Percentiles rank a stretch among this genome's conserved stretches.
These are phyloP conservation scores for Hordeum vulgare DNA, from an alignment of 176 grass and related monocot species.

Conservation along the genomic window DNA sequence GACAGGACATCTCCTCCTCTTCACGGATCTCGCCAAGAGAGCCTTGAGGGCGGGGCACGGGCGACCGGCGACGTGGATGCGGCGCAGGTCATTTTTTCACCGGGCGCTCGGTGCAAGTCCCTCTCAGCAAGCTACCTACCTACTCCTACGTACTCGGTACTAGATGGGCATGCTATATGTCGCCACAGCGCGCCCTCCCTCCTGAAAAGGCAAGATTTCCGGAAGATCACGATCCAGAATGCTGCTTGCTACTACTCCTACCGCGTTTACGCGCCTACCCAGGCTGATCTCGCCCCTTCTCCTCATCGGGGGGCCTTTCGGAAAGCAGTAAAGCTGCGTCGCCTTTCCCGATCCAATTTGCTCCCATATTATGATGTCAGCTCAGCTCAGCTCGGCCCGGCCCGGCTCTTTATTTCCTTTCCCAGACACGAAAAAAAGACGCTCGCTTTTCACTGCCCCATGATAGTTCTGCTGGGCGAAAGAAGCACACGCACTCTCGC, in stretches of 20 bases:
- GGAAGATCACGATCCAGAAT: not conserved
- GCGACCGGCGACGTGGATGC: too few relatives aligned
- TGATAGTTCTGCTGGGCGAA: slow-evolving; percentile 16
- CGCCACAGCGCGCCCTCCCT: not conserved
- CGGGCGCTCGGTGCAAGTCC: too few relatives aligned
- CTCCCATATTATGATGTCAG: slow-evolving; percentile 29
- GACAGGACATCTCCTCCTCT: too few relatives aligned
- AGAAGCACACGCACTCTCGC: not conserved
- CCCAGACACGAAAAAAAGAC: slow-evolving; percentile 21
- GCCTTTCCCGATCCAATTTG: not conserved
- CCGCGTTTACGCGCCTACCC: not conserved
- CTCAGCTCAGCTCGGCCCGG: slow-evolving; percentile 14
- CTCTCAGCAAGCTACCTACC: too few relatives aligned
- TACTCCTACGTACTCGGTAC: too few relatives aligned
- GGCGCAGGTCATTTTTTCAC: too few relatives aligned
- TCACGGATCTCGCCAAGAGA: too few relatives aligned
- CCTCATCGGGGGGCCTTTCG: not conserved
- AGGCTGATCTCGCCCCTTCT: slow-evolving; percentile 10
- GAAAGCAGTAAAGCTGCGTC: slow-evolving; percentile 27
- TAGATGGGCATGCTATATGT: too few relatives aligned
- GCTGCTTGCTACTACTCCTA: not conserved
- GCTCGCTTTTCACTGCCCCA: slow-evolving; percentile 17
- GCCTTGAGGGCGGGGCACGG: too few relatives aligned
- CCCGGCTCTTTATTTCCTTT: slow-evolving; percentile 20
- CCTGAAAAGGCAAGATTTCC: slow-evolving; percentile 17